Evolutionary conservation across 306 rosid genomes (phyloP).

Genomic region (Erythrophleum fordii): DNA sequence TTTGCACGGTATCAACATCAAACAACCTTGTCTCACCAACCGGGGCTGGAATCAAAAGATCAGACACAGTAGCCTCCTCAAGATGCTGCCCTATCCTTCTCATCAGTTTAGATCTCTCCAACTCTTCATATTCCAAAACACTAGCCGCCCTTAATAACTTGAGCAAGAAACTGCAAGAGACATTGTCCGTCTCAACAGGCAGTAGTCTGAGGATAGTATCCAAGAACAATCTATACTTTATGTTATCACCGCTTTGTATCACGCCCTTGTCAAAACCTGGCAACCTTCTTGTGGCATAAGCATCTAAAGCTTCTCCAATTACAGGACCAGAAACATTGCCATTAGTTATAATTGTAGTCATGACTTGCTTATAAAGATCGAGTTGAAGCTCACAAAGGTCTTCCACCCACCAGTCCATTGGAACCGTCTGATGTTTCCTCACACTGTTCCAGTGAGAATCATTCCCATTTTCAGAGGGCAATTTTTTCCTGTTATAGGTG

Average conservation of each 20-base stretch:
- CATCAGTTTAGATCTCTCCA: slow-evolving; percentile 8
- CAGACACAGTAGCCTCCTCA: background rate
- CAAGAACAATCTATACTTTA: background rate
- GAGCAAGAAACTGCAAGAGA: slow-evolving; percentile 14
- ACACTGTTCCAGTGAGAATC: background rate
- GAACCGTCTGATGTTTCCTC: background rate
- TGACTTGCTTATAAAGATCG: background rate
- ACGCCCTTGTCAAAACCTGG: background rate
- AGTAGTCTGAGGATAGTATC: background rate
- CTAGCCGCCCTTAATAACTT: background rate
- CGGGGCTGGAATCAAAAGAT: background rate
- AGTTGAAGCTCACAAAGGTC: slow-evolving; percentile 3
- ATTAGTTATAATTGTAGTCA: background rate
- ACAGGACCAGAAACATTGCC: background rate
- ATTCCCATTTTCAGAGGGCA: background rate
- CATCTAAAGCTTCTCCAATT: background rate
- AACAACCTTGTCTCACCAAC: slow-evolving; percentile 6
- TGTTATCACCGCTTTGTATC: background rate
- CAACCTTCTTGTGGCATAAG: background rate
- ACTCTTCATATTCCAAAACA: background rate
- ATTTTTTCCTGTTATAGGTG: slow-evolving; percentile 7
- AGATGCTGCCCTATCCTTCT: slow-evolving; percentile 9
- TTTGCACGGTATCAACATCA: background rate
- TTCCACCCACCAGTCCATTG: slow-evolving; percentile 6
- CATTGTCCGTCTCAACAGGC: slow-evolving; percentile 1